These are phyloP conservation scores for Glaciozyma martinii DNA, from an alignment of 768 basidiomycete genomes.

Conservation along the genomic window DNA sequence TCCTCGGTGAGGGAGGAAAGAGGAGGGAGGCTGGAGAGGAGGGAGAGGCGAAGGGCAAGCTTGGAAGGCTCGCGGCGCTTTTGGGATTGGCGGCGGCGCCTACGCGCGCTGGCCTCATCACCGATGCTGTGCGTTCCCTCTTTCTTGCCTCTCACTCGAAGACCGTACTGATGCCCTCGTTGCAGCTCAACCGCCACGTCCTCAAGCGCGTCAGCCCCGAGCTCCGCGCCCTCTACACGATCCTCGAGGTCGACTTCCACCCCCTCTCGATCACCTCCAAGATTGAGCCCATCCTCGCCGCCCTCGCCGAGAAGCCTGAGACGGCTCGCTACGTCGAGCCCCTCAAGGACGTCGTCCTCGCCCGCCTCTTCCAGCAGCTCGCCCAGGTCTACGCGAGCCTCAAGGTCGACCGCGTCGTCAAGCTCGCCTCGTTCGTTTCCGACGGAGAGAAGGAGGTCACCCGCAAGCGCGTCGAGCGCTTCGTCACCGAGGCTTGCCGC, in stretches of 20 bases:
- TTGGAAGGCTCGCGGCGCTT: conserved; percentile 68
- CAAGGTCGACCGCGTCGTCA: conserved; percentile 64
- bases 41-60: conserved; percentile 56
- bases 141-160: conserved; percentile 20
- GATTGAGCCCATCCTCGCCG: conserved; percentile 66
- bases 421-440: conserved; percentile 69
- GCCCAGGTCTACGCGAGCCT: conserved; percentile 86
- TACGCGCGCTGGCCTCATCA: conserved; percentile 73
- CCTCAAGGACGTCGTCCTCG: conserved; percentile 80
- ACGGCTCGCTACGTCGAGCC: conserved; percentile 71
- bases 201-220: conserved; percentile 64
- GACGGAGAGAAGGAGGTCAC: conserved; percentile 63
- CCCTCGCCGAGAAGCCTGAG: conserved; percentile 44
- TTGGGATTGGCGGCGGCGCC: conserved; percentile 76
- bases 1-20: conserved; percentile 15
- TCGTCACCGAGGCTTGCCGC: conserved; percentile 83
- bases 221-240: conserved; percentile 69
- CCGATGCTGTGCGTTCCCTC: conserved; percentile 62
- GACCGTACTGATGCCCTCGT: not conserved
- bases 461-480: conserved; percentile 54
- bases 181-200: conserved; percentile 67
- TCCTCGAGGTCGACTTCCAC: conserved; percentile 86
- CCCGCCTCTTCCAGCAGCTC: conserved; percentile 79
- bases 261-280: conserved; percentile 72
- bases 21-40: conserved; percentile 37